phyloP scores from a whole-genome alignment of 495 filamentous ascomycete species.

The Penicillium lividum region DNA sequence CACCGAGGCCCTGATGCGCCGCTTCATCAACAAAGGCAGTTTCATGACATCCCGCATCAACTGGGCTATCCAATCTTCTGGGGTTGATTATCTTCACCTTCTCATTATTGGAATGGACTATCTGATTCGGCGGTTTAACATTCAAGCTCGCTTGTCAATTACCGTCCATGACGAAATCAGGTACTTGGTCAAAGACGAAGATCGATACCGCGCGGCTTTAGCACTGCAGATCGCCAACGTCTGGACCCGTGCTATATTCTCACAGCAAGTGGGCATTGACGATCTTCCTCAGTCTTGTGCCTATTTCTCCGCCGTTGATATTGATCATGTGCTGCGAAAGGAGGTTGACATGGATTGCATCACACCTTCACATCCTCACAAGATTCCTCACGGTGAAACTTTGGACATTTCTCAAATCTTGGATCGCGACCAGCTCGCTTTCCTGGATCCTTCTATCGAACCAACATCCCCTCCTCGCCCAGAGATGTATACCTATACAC shows the following conservation, averaged over 20 bases:
- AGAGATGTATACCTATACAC: conserved; percentile 63
- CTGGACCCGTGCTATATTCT: conserved; percentile 97
- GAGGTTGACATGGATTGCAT: conserved; percentile 98
- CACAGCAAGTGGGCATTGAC: conserved; percentile 92
- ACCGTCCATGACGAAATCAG: conserved; percentile 98
- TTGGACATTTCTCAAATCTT: conserved; percentile 77
- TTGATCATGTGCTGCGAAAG: conserved; percentile 90
- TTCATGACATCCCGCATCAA: conserved; percentile 98
- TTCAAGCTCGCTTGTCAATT: conserved; percentile 81
- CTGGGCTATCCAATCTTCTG: conserved; percentile 97
- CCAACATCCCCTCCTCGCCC: conserved; percentile 55
- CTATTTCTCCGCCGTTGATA: conserved; percentile 93
- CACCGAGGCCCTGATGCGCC: conserved; percentile 87
- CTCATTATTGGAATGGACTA: conserved; percentile 95
- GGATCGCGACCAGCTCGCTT: conserved; percentile 61
- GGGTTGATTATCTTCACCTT: conserved; percentile 96
- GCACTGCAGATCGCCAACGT: conserved; percentile 92
- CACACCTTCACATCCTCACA: conserved; percentile 78
- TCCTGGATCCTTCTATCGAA: conserved; percentile 62
- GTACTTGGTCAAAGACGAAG: conserved; percentile 81
- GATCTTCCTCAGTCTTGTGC: conserved; percentile 93
- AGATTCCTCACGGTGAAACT: conserved; percentile 83
- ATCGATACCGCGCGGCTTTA: conserved; percentile 86
- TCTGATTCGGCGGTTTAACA: conserved; percentile 80
- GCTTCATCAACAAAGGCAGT: conserved; percentile 83